Conservation (phyloP, 2,329 filamentous ascomycete species). For the Phoma sp. region DNA sequence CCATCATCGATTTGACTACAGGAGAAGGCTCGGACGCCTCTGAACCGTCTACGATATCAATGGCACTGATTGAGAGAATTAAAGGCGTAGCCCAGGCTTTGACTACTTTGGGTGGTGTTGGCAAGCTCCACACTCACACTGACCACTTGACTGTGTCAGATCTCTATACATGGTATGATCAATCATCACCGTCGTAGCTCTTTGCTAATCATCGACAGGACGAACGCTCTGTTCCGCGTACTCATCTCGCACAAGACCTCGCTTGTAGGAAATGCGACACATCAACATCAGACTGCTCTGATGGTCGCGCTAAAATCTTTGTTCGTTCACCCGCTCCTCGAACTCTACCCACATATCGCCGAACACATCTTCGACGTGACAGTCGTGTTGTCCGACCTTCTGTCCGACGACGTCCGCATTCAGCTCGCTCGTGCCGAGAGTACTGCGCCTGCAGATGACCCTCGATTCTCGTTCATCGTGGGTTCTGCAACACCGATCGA, state of each 20-base stretch:
- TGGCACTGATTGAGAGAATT: constrained; percentile 40
- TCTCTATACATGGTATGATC: constrained; percentile 35
- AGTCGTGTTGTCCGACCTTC: constrained; percentile 49
- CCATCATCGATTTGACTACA: constrained; percentile 42
- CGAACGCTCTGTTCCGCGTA: constrained; percentile 50
- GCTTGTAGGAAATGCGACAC: constrained; percentile 30
- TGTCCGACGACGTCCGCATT: constrained; percentile 49
- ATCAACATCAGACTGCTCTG: constrained; percentile 40
- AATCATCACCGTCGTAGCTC: neutral
- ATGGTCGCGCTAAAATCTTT: constrained; percentile 47
- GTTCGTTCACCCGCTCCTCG: constrained; percentile 48
- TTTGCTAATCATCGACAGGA: constrained; percentile 30
- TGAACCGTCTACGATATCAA: constrained; percentile 31
- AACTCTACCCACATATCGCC: constrained; percentile 40
- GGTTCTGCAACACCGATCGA: constrained; percentile 45
- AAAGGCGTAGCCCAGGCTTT: constrained; percentile 39
- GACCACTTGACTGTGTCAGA: constrained; percentile 13
- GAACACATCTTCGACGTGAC: constrained; percentile 55
- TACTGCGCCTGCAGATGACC: constrained; percentile 34
- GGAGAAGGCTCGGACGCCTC: constrained; percentile 20
- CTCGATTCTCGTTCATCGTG: constrained; percentile 51
- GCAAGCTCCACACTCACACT: neutral
- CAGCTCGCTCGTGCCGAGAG: constrained; percentile 40
- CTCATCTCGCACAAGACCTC: constrained; percentile 46
- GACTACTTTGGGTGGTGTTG: constrained; percentile 10